Percentiles rank a stretch among this genome's conserved stretches.
phyloP scores from a whole-genome alignment of 345 rosid genomes.

The Eucalyptus curtisii region DNA sequence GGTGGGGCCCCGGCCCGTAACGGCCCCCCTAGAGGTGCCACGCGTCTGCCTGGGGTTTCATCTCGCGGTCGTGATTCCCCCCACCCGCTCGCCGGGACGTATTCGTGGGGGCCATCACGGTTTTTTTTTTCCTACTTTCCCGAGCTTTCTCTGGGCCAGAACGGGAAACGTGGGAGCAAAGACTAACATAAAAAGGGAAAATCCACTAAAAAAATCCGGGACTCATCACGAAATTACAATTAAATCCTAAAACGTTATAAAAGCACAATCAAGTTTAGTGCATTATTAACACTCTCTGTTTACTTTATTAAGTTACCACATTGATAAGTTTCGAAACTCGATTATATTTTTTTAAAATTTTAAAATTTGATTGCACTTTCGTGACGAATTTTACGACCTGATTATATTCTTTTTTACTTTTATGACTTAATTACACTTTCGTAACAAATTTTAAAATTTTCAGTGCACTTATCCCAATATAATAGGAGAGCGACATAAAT shows the following conservation, averaged over 20 bases:
- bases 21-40: background rate
- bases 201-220: too few relatives aligned
- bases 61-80: background rate
- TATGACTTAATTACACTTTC: fast-evolving
- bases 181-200: too few relatives aligned
- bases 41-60: background rate
- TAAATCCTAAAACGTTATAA: fast-evolving
- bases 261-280: fast-evolving
- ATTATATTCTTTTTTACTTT: fast-evolving
- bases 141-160: background rate
- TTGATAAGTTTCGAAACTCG: too few relatives aligned
- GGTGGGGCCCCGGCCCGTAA: background rate
- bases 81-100: background rate
- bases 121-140: background rate
- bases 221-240: background rate
- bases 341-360: too few relatives aligned
- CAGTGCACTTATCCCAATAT: fast-evolving
- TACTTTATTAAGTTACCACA: fast-evolving
- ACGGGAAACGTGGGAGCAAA: background rate
- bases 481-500: too few relatives aligned
- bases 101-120: background rate
- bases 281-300: too few relatives aligned
- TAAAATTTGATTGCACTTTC: fast-evolving
- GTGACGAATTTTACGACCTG: fast-evolving
- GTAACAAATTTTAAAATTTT: fast-evolving